Evolutionary conservation across 106 monocot species (phyloP), one percentile per base, ranked within the genome.

Genomic region (Dioscorea alata): DNA sequence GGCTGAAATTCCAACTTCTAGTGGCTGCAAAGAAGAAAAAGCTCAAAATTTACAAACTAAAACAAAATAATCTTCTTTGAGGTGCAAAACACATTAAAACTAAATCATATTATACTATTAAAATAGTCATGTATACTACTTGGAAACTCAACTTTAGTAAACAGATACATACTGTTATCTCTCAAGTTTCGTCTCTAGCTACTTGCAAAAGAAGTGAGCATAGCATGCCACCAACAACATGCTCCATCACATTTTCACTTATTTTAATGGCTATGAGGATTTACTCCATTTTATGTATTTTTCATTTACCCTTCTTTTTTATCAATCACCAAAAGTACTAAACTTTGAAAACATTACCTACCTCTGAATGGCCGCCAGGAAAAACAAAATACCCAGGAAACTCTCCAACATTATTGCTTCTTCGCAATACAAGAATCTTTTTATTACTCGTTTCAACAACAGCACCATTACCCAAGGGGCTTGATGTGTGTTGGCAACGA

Each of bases 341-440:
- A 42, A 42, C 6, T 42, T 10, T 42, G 10, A 42, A 10, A 42
- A 42, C 5, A 42, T 42, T 42, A 42, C 9, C 10, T 86, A 97
- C 97, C 97, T 97, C 97, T 50, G 97, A 90, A 71, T 97, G 97
- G 7, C 97, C 97, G 65, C 97, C 97, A 65, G 97, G 97, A 66
- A 97, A 97, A 65, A 97, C 97, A 73, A 76, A 97, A 52, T 89
- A 87, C 53, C 97, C 97, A 54, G 97, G 97, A 63, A 97, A 92
- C 50, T 97, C 97, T 22, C 89, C 97, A 14, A 97, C 92, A 79
- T 92, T 97, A 53, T 82, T 23, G 73, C 97, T 97, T 81, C 97
- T 86, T 82, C 89, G 84, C 80, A 97, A 77, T 60, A 97, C 64
- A 68, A 97, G 69, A 56, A 92, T 84, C 78, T 65, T 89, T 53